Percentiles rank a stretch among this genome's conserved stretches.
Conservation (phyloP, 2,329 filamentous ascomycete genomes). For the Scedosporium boydii region DNA sequence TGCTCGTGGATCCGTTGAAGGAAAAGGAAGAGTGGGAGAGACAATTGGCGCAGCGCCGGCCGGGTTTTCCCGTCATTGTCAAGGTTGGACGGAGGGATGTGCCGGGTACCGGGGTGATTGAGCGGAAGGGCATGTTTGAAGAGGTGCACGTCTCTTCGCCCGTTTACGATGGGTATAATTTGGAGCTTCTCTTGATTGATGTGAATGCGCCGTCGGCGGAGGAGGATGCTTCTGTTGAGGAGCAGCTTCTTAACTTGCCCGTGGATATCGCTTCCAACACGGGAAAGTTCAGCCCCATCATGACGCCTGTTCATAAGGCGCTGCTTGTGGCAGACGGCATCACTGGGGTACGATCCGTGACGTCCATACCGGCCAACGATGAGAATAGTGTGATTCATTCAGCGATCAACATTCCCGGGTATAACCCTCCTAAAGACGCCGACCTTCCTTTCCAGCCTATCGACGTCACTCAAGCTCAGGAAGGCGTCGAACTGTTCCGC, state of each 20-base stretch:
- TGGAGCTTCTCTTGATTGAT: conserved; percentile 55
- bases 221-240: conserved; percentile 33
- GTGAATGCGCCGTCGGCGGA: conserved; percentile 27
- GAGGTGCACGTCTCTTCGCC: conserved; percentile 57
- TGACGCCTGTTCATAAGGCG: conserved; percentile 76
- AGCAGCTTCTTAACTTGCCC: conserved; percentile 64
- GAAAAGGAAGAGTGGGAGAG: conserved; percentile 58
- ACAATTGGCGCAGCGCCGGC: conserved; percentile 42
- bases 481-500: conserved; percentile 59
- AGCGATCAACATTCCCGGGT: conserved; percentile 48
- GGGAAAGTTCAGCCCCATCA: conserved; percentile 55
- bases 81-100: conserved; percentile 33
- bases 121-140: conserved; percentile 25
- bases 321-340: conserved; percentile 67
- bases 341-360: conserved; percentile 49
- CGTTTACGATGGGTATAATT: conserved; percentile 46
- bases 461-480: conserved; percentile 51
- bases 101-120: conserved; percentile 4
- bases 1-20: conserved; percentile 61
- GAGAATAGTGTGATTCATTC: conserved; percentile 34
- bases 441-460: conserved; percentile 43
- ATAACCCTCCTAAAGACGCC: conserved; percentile 24
- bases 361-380: conserved; percentile 30
- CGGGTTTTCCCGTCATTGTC: conserved; percentile 51
- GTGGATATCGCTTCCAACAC: conserved; percentile 61